Conservation (phyloP, 805 yeast species). For the Cyberlindnera subsufficiens region DNA sequence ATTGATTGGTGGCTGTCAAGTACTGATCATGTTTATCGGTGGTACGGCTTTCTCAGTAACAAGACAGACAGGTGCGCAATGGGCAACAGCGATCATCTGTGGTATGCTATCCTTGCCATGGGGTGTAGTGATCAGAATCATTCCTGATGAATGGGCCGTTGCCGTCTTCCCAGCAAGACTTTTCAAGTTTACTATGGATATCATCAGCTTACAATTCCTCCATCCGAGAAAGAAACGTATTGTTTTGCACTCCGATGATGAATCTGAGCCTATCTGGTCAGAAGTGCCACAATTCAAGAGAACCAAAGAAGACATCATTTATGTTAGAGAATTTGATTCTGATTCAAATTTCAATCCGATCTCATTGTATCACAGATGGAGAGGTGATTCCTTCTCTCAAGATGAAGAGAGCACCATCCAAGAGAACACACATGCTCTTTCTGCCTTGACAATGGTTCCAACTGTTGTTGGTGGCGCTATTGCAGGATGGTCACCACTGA, state of each 20-base stretch:
- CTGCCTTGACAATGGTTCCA: conserved; percentile 47
- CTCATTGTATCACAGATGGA: conserved; percentile 23
- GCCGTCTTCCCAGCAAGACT: conserved; percentile 56
- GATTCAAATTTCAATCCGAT: conserved; percentile 20
- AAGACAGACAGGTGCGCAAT: conserved; percentile 75
- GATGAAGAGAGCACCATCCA: conserved; percentile 9
- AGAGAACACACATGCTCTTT: conserved; percentile 24
- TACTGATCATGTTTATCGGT: conserved; percentile 92
- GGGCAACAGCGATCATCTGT: conserved; percentile 83
- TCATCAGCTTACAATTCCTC: conserved; percentile 17
- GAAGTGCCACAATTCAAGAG: conserved; percentile 27
- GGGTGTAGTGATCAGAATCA: conserved; percentile 68
- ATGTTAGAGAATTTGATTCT: conserved; percentile 18
- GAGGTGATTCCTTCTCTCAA: conserved; percentile 8
- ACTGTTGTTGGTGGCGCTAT: conserved; percentile 53
- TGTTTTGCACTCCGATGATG: conserved; percentile 4
- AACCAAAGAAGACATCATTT: conserved; percentile 26
- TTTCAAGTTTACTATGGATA: conserved; percentile 11
- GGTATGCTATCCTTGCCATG: conserved; percentile 79
- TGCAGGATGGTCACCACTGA: conserved; percentile 41
- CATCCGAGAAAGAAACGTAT: conserved; percentile 7
- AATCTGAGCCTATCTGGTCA: conserved; percentile 18
- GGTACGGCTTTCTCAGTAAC: conserved; percentile 89
- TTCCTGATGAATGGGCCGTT: conserved; percentile 76
- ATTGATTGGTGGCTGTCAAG: conserved; percentile 79